Evolutionary conservation across 768 basidiomycete species (phyloP).

Genomic region (Chalciporus pseudorubinellus): DNA sequence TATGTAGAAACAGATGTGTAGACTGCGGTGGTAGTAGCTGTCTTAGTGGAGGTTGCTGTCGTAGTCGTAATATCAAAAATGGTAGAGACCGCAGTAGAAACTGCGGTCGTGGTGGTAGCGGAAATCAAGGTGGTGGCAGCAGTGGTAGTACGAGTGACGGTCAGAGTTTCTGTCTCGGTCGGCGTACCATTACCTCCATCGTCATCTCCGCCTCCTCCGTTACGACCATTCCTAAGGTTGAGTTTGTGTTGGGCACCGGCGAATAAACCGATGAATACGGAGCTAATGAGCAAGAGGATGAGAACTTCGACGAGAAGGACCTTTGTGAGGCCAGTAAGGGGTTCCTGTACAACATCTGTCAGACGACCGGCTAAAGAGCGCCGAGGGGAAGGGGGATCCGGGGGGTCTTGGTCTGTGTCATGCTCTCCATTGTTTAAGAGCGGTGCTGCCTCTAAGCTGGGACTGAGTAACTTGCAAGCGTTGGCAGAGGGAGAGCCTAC

Average conservation of each 20-base stretch:
- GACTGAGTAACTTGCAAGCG: constrained; percentile 1
- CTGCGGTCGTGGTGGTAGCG: constrained; percentile 35
- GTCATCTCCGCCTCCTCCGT: constrained; percentile 22
- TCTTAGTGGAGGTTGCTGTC: constrained; percentile 42
- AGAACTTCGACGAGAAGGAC: constrained; percentile 74
- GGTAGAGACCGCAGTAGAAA: constrained; percentile 32
- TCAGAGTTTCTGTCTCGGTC: constrained; percentile 32
- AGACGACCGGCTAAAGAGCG: constrained; percentile 33
- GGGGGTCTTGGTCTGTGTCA: constrained; percentile 36
- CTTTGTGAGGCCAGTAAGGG: constrained; percentile 81
- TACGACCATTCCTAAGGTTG: constrained; percentile 44
- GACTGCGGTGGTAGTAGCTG: constrained; percentile 37
- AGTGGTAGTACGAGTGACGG: constrained; percentile 32
- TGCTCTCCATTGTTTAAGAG: constrained; percentile 52
- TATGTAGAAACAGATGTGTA: constrained; percentile 38
- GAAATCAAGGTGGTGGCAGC: constrained; percentile 30
- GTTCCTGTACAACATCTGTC: constrained; percentile 63
- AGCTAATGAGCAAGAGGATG: constrained; percentile 74
- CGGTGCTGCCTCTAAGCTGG: constrained; percentile 56
- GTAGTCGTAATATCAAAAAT: constrained; percentile 34
- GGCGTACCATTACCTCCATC: constrained; percentile 34
- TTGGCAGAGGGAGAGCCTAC: constrained; percentile 27
- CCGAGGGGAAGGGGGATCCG: constrained; percentile 37
- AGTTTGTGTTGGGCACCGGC: constrained; percentile 84
- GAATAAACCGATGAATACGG: constrained; percentile 91